Percentiles rank a stretch among this genome's conserved stretches.
These are phyloP conservation scores for Schizophyllum amplum DNA, from an alignment of 1,284 basidiomycete species.

Conservation along the genomic window DNA sequence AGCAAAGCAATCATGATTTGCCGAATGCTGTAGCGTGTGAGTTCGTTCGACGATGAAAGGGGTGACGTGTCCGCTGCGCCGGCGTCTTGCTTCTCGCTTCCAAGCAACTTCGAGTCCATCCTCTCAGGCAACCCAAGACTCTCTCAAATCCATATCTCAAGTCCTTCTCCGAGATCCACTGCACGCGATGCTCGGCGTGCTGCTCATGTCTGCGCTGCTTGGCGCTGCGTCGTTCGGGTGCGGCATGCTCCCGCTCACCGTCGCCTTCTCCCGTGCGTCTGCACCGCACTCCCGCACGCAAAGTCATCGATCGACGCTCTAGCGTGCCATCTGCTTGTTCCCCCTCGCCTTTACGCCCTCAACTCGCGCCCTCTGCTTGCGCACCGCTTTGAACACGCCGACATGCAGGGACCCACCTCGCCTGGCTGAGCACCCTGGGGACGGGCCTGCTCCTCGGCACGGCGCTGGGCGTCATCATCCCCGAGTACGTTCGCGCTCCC, in stretches of 20 bases:
- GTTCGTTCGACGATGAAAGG: no score
- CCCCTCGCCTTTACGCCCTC: not conserved
- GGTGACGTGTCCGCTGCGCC: no score
- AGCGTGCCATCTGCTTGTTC: conserved; percentile 25
- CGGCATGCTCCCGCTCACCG: conserved; percentile 69
- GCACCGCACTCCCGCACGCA: not conserved
- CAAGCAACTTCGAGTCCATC: no score
- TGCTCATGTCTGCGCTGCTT: conserved; percentile 62
- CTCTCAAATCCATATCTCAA: no score
- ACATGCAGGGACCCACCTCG: conserved; percentile 8
- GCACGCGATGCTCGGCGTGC: conserved; percentile 28
- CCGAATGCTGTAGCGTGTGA: no score
- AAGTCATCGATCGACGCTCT: not conserved
- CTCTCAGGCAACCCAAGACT: no score
- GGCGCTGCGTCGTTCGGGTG: conserved; percentile 64
- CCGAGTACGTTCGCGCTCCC: conserved; percentile 60
- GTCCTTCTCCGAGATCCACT: no score
- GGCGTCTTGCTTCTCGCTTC: no score
- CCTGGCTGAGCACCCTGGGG: conserved; percentile 32
- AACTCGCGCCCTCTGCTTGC: no score
- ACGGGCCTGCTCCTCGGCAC: conserved; percentile 86
- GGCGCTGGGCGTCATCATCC: conserved; percentile 85
- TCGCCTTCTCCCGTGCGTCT: conserved; percentile 67
- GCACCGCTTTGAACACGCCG: conserved; percentile 40
- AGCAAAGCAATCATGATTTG: no score